phyloP scores from a whole-genome alignment of 176 grass and related monocot genomes.

The Carex littledalei region DNA sequence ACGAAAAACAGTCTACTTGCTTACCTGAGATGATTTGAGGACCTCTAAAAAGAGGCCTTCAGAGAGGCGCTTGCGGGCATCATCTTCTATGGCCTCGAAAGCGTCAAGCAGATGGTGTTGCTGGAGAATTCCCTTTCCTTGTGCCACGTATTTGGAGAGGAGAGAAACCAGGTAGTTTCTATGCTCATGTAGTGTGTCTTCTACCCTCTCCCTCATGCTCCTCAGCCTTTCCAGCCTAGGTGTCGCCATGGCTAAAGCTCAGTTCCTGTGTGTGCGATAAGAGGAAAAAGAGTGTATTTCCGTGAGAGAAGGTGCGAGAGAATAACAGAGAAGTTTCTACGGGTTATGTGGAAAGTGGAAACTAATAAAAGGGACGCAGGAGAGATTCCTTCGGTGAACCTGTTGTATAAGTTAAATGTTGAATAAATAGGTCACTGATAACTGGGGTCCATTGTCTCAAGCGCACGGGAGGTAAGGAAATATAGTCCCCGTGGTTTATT shows the following conservation, averaged over 20 bases:
- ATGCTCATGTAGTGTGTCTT: conserved; percentile 77
- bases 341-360: neutral
- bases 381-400: neutral
- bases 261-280: neutral
- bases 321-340: neutral
- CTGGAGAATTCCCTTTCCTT: conserved; percentile 93
- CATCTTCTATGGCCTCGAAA: conserved; percentile 56
- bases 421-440: neutral
- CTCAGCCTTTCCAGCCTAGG: conserved; percentile 46
- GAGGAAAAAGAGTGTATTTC: neutral
- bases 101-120: conserved; percentile 85
- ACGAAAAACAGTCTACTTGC: neutral
- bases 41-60: conserved; percentile 89
- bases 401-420: neutral
- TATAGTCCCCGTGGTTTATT: neutral
- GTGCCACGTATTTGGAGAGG: conserved; percentile 77
- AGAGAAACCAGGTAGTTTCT: conserved; percentile 95
- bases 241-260: conserved; percentile 38
- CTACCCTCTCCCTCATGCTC: conserved; percentile 78
- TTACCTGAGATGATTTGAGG: conserved; percentile 74
- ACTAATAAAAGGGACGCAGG: neutral
- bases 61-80: conserved; percentile 38
- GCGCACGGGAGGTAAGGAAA: neutral
- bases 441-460: neutral
- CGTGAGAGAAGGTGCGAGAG: neutral